Conservation (phyloP, 768 basidiomycete species). For the Heimioporus sp. region DNA sequence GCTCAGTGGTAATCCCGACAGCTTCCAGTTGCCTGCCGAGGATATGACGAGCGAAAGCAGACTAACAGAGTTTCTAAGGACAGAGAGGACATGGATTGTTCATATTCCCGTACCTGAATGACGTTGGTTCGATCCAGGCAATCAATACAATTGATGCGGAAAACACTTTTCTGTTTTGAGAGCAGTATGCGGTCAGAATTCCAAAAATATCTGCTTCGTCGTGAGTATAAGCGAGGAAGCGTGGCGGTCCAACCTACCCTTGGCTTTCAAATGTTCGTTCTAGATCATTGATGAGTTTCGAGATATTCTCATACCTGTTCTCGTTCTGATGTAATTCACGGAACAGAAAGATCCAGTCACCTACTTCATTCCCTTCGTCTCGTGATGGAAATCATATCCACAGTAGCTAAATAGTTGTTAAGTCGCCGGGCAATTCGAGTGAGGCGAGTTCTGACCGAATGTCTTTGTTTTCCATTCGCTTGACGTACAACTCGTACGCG, state of each 20-base stretch:
- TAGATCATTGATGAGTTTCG: slow-evolving; percentile 68
- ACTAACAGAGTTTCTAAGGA: slow-evolving; percentile 43
- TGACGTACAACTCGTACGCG: slow-evolving; percentile 71
- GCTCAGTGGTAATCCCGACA: slow-evolving; percentile 61
- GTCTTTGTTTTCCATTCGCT: slow-evolving; percentile 53
- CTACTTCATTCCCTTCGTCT: slow-evolving; percentile 94
- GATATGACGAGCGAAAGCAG: slow-evolving; percentile 86
- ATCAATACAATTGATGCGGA: slow-evolving; percentile 93
- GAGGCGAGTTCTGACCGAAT: slow-evolving; percentile 46
- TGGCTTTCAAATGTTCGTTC: slow-evolving; percentile 75
- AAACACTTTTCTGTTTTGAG: slow-evolving; percentile 82
- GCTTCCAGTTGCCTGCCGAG: slow-evolving; percentile 73
- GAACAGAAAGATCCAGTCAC: slow-evolving; percentile 19
- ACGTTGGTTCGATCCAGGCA: slow-evolving; percentile 95
- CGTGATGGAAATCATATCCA: slow-evolving; percentile 91
- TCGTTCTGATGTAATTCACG: slow-evolving; percentile 1
- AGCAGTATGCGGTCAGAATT: slow-evolving; percentile 65
- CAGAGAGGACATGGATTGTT: background rate
- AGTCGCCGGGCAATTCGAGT: background rate
- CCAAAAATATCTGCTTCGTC: slow-evolving; percentile 71
- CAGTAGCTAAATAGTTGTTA: slow-evolving; percentile 48
- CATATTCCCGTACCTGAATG: slow-evolving; percentile 58
- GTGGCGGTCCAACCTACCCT: slow-evolving; percentile 48
- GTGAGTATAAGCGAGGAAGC: background rate
- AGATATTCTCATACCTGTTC: slow-evolving; percentile 84